Conservation (phyloP, 176 grass and related monocot genomes). For the Oryza meridionalis region DNA sequence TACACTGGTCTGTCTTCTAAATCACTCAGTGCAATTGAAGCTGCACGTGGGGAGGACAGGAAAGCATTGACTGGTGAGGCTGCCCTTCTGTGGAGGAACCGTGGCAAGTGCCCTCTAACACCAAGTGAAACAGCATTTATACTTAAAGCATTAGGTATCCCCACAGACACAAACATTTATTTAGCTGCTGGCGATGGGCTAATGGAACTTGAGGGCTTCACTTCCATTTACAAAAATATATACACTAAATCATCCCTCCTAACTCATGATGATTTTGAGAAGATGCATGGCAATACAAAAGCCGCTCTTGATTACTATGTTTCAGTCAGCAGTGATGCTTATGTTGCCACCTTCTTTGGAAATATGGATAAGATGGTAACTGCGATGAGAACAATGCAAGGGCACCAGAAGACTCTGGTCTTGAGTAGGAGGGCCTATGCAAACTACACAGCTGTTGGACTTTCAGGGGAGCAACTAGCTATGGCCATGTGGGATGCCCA, state of each 20-base stretch:
- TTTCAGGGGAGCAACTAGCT: slow-evolving; percentile 67
- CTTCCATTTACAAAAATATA: slow-evolving; percentile 71
- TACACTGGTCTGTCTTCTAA: slow-evolving; percentile 68
- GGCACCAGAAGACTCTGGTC: slow-evolving; percentile 66
- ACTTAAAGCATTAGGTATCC: slow-evolving; percentile 73
- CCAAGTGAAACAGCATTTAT: slow-evolving; percentile 92
- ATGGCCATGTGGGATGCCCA: slow-evolving; percentile 79
- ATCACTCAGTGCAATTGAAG: slow-evolving; percentile 75
- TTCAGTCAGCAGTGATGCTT: slow-evolving; percentile 85
- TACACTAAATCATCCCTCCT: slow-evolving; percentile 82
- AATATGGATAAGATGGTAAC: slow-evolving; percentile 99
- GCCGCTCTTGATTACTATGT: slow-evolving; percentile 94
- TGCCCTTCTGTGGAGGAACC: slow-evolving; percentile 75
- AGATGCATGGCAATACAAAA: slow-evolving; percentile 96
- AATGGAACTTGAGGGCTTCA: slow-evolving; percentile 85
- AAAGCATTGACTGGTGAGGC: slow-evolving; percentile 70
- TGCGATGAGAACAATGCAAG: slow-evolving; percentile 85
- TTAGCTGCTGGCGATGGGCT: slow-evolving; percentile 89
- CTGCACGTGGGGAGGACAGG: slow-evolving; percentile 62
- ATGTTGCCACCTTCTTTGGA: slow-evolving; percentile 87
- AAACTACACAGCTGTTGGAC: slow-evolving; percentile 57
- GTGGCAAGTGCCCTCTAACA: slow-evolving; percentile 91
- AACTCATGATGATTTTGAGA: slow-evolving; percentile 70
- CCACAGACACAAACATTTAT: slow-evolving; percentile 73
- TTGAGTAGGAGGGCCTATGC: slow-evolving; percentile 92